A percentile compares a stretch with the other conserved stretches of the same genome.
Conservation (phyloP, 2,329 filamentous ascomycete species). For the Plectosphaerella sp. region DNA sequence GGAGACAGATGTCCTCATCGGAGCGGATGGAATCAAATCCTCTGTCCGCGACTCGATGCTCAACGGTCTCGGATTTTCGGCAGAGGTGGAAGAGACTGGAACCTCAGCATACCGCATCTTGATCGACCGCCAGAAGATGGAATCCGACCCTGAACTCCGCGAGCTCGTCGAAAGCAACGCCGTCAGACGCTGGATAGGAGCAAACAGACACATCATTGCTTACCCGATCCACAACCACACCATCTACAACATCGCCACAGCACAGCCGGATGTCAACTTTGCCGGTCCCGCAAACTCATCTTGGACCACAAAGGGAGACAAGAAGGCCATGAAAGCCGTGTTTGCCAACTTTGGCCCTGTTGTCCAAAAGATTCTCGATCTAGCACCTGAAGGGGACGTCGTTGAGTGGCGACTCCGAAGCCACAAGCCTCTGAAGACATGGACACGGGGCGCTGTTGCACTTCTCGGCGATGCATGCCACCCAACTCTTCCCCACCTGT, state of each 20-base stretch:
- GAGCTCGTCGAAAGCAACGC: constrained; percentile 51
- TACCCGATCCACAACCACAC: constrained; percentile 60
- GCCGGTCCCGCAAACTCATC: constrained; percentile 42
- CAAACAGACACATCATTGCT: constrained; percentile 62
- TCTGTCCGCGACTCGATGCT: constrained; percentile 46
- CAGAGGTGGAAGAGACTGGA: constrained; percentile 40
- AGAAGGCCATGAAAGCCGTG: constrained; percentile 54
- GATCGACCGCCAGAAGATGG: constrained; percentile 53
- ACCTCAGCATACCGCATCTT: constrained; percentile 52
- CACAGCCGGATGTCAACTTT: constrained; percentile 57
- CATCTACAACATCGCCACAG: constrained; percentile 63
- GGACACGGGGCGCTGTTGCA: constrained; percentile 50
- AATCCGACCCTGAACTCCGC: constrained; percentile 60
- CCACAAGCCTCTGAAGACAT: constrained; percentile 57
- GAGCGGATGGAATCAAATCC: constrained; percentile 51
- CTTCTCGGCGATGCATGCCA: constrained; percentile 63
- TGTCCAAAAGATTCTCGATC: constrained; percentile 54
- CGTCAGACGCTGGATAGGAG: constrained; percentile 62
- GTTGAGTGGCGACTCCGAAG: constrained; percentile 63
- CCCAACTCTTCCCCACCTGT: constrained; percentile 63
- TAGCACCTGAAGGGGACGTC: constrained; percentile 59
- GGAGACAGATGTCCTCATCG: constrained; percentile 45
- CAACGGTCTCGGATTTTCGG: constrained; percentile 38
- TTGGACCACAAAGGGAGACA: constrained; percentile 60
- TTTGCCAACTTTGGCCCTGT: constrained; percentile 58